Evolutionary conservation across 1,284 basidiomycete species (phyloP), one percentile per base, ranked within the genome.

Genomic region (Bjerkandera adusta): DNA sequence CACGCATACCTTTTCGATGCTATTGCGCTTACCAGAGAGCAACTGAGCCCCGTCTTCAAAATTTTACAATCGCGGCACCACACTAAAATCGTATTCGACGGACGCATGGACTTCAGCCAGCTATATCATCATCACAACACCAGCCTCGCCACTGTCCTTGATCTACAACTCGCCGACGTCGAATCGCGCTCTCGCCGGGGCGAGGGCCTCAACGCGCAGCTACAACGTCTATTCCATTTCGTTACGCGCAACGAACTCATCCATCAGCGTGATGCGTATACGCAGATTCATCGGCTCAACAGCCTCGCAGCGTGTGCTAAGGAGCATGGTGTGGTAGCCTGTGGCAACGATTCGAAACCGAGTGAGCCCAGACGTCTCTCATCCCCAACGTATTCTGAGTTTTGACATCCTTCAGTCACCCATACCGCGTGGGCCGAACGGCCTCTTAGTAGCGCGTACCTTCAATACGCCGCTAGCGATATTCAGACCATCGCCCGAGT

Each of bases 401-500:
- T 16, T 6, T 20, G 22, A 20, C 34, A 5, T 36, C 16, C 34
- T 6, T 4, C 8, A 10, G 20, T 41, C 16, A n/a, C 25, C 8
- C 39, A 41, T 22, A 27, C 20, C 26, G 13, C 12, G 10, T 41
- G 39, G 26, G 10, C 16, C 3, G 27, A 29, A 15, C 47, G 47
- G 8, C 47, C 47, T 29, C 34, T 49, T 20, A 21, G 27, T 11
- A 40, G 21, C 7, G 21, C 26, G 24, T 32, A 44, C 24, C 24
- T 49, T 6, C 32, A 33, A n/a, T 49, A 44, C 20, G 47, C 47
- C 20, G 36, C 29, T 12, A 40, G 24, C 35, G 47, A 49, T 18
- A 29, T 45, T 4, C 25, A 35, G 11, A 34, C 45, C 29, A 49
- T 49, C 21, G 16, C 21, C 13, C 18, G 13, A 12, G 20, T 49